Conservation (phyloP, 257 asterid species). For the Fraxinus quadrangulata region DNA sequence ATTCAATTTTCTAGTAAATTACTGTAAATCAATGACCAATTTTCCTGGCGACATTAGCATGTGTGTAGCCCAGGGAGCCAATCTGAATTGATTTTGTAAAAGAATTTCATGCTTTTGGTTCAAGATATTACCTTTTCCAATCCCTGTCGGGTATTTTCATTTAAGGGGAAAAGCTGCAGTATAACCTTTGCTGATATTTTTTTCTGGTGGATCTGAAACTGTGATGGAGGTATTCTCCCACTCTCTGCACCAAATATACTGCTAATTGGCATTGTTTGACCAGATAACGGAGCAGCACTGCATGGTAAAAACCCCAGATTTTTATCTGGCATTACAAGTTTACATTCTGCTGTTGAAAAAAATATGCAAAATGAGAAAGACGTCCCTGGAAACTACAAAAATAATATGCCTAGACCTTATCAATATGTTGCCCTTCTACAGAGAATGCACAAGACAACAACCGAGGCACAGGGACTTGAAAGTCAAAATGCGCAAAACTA, state of each 20-base stretch:
- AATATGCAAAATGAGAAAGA: slow-evolving; percentile 2
- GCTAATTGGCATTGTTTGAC: slow-evolving; percentile 18
- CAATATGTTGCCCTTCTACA: background rate
- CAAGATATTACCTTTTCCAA: slow-evolving; percentile 64
- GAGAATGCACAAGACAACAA: background rate
- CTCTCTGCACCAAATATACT: slow-evolving; percentile 31
- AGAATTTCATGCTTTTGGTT: background rate
- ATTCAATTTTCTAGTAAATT: background rate
- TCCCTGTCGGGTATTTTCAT: slow-evolving; percentile 49
- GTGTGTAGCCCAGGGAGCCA: background rate
- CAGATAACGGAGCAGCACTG: slow-evolving; percentile 15
- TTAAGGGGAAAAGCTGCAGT: slow-evolving; percentile 84
- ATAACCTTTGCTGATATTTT: slow-evolving; percentile 61
- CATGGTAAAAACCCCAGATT: slow-evolving; percentile 17
- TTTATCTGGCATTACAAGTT: slow-evolving; percentile 1
- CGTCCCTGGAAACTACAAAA: background rate
- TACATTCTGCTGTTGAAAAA: background rate
- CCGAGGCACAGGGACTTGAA: background rate
- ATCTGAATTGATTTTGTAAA: background rate
- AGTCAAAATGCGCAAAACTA: background rate
- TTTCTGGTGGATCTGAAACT: slow-evolving; percentile 36
- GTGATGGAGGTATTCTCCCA: slow-evolving; percentile 26
- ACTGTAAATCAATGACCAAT: background rate
- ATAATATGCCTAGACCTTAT: background rate
- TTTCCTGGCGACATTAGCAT: background rate